Percentiles rank a stretch among this genome's conserved stretches.
These are phyloP conservation scores for Orbilia oligospora DNA, from an alignment of 2,329 filamentous ascomycete genomes.

Conservation along the genomic window DNA sequence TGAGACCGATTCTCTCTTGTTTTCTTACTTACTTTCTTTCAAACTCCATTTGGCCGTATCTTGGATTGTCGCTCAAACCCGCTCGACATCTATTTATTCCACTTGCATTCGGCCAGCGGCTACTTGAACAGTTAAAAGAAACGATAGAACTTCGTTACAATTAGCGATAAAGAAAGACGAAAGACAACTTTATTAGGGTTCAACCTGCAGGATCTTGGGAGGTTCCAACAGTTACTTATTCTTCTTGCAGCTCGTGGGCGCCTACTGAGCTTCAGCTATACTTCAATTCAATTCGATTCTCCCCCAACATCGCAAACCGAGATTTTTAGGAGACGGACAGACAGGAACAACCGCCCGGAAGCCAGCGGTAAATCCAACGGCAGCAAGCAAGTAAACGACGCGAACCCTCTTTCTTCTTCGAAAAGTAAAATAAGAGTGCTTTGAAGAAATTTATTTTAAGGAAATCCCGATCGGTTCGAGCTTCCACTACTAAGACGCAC, in stretches of 20 bases:
- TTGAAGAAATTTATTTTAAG: constrained; percentile 18
- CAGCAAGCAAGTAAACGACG: not conserved
- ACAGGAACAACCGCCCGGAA: constrained; percentile 40
- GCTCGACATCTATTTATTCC: constrained; percentile 30
- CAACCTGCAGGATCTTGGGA: constrained; percentile 50
- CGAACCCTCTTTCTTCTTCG: not conserved
- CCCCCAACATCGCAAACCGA: constrained; percentile 31
- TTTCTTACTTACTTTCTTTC: constrained; percentile 7
- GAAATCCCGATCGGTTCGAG: constrained; percentile 36
- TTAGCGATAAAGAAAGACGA: constrained; percentile 51
- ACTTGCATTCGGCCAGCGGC: not conserved
- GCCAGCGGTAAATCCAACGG: constrained; percentile 51
- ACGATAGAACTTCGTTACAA: constrained; percentile 10
- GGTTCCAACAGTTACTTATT: constrained; percentile 24
- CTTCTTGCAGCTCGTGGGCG: constrained; percentile 23
- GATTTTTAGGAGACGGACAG: constrained; percentile 16
- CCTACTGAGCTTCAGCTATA: constrained; percentile 28
- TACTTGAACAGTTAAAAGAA: constrained; percentile 14
- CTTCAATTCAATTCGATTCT: not conserved
- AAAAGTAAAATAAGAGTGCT: constrained; percentile 22
- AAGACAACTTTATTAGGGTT: constrained; percentile 23
- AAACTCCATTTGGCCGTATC: constrained; percentile 16
- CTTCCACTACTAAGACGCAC: constrained; percentile 27
- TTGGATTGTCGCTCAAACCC: constrained; percentile 29
- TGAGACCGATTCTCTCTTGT: not conserved